Conservation (phyloP, 768 basidiomycete species). For the Phaffia tasmanica region DNA sequence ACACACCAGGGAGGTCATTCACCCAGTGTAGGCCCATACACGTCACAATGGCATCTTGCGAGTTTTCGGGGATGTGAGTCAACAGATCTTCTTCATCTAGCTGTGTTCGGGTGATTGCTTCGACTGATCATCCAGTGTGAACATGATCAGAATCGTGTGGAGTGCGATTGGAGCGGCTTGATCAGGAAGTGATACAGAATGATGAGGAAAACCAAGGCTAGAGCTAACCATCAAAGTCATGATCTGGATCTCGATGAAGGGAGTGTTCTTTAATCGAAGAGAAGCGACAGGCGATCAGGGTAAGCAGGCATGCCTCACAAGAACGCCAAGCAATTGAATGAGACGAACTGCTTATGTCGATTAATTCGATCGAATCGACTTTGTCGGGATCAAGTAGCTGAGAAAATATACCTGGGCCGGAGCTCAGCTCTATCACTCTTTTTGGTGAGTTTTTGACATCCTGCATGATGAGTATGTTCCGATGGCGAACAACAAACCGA, state of each 20-base stretch:
- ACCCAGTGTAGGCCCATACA: constrained; percentile 92
- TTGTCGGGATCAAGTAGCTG: too few relatives aligned
- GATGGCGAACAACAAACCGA: not conserved
- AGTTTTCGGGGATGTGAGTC: constrained; percentile 52
- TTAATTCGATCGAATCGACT: too few relatives aligned
- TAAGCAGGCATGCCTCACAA: too few relatives aligned
- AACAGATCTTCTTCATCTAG: constrained; percentile 76
- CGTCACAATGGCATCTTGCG: constrained; percentile 84
- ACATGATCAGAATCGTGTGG: not conserved
- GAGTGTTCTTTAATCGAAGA: constrained; percentile 45
- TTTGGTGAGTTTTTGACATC: too few relatives aligned
- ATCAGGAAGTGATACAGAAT: not conserved
- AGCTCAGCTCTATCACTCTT: too few relatives aligned
- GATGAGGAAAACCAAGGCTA: constrained; percentile 6
- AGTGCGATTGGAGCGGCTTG: not conserved
- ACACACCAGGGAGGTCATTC: constrained; percentile 82
- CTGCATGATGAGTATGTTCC: too few relatives aligned
- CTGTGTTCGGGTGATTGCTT: constrained; percentile 57
- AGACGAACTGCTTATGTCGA: too few relatives aligned
- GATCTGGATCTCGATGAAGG: constrained; percentile 64
- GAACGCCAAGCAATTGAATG: too few relatives aligned
- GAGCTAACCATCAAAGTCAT: constrained; percentile 64
- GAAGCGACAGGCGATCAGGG: too few relatives aligned
- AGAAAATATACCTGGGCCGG: too few relatives aligned
- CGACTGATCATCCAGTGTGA: constrained; percentile 45